Conservation (phyloP, 1,139 yeast genomes). For the Blastobotrys arbuscula region DNA sequence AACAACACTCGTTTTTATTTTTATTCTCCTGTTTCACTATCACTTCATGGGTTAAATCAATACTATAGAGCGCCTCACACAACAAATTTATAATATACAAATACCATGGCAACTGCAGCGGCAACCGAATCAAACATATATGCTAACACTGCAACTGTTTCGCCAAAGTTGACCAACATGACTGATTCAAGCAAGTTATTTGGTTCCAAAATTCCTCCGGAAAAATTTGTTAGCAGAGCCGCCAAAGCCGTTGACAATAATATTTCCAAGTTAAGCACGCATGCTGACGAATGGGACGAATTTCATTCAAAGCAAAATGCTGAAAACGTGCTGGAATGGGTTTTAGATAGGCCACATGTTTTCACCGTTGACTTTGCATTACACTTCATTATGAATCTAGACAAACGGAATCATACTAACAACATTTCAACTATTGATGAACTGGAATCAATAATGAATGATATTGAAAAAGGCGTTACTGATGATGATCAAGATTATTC, state of each 20-base stretch:
- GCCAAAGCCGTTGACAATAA: too few species aligned
- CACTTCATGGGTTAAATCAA: too few species aligned
- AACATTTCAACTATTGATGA: background rate
- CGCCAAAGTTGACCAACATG: background rate
- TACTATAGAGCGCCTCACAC: too few species aligned
- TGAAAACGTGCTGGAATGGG: background rate
- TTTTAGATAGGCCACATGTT: background rate
- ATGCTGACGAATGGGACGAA: background rate
- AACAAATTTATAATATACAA: too few species aligned
- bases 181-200: background rate
- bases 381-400: background rate
- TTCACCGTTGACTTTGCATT: slow-evolving; percentile 8
- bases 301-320: background rate
- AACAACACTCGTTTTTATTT: too few species aligned
- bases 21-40: too few species aligned
- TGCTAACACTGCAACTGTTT: background rate
- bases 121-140: background rate
- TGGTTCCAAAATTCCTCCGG: background rate
- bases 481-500: background rate
- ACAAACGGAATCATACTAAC: background rate
- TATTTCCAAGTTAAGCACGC: too few species aligned
- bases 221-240: background rate
- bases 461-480: background rate
- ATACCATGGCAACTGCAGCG: background rate
- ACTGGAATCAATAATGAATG: slow-evolving; percentile 5